Base-by-base conservation (phyloP, 768 basidiomycete species). In the Zangia roseola region DNA sequence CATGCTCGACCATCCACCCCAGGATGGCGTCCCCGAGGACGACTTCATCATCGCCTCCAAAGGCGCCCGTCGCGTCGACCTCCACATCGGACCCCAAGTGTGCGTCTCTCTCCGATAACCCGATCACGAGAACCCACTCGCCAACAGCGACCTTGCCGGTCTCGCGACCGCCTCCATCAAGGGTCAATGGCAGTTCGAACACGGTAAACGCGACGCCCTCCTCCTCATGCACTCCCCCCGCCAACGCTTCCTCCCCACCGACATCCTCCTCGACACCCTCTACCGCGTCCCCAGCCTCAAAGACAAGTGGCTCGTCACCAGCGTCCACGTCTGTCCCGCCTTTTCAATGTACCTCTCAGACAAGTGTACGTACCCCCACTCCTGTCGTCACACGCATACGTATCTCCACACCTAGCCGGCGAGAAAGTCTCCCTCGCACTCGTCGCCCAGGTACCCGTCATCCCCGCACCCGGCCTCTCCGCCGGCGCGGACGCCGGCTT, bases 281-380 rank as follows among this genome's bases (percentile, higher is more conserved):
- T 58, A 62, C 24, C 42, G 46, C 5, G 49, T 68, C 0, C 61
- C 55, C 0, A 43, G 14, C 5, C 61, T 72, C n/a, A 52, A 42
- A 6, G 56, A 61, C 60, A 72, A 61, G 46, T 61, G 43, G 42
- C 58, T 72, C 43, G 71, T 72, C 45, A 72, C 72, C 0, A 58
- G 52, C 45, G 26, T 57, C 0, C 50, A 71, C 43, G 10, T 52
- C 5, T 73, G 68, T 40, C 69, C 69, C 10, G 72, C 71, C 1
- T 63, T 56, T 21, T 63, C 60, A 40, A 61, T 70, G 60, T 73
- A 67, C 17, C 53, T 69, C 24, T 67, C 65, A 25, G 52, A 65
- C 42, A 69, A 62, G 36, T 49, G 59, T 61, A 35, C 17, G 34
- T 41, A 14, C 23, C 13, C 31, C 16, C 19, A 2, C 12, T 33